Base-by-base conservation (phyloP, 345 rosid species). In the Corymbia maculata region DNA sequence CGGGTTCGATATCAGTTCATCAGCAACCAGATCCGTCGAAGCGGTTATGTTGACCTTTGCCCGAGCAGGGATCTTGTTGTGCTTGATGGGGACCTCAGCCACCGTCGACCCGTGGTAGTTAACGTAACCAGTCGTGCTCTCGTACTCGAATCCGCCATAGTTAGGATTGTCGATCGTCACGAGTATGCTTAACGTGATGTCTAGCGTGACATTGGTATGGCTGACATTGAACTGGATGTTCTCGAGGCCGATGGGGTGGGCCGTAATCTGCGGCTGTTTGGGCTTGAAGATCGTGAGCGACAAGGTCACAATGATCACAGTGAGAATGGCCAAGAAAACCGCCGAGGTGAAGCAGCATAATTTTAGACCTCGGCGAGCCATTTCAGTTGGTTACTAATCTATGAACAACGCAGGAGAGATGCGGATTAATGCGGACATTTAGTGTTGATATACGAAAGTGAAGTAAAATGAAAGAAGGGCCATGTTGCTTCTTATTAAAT, bases 231-330 rank as follows among this genome's bases (percentile, higher is more conserved):
- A 36, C 30, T 50, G 52, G 44, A 91, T 30, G 80, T 90, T 66
- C 36, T 90, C 89, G 12, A 94, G 91, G 19, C 90, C 93, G 5
- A 82, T 32, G 11, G 91, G 92, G 26, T 88, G 88, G 80, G 90
- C 89, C 0, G 89, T 90, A 86, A 93, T 82, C 28, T 80, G 44
- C 7, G 95, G 94, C 42, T 93, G 79, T 86, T 92, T 92, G 15
- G 93, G 93, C 68, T 94, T 94, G 86, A 94, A 93, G 89, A 92
- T 47, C 4, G 94, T 92, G 42, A 94, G 30, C 19, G 90, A 89
- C 64, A 93, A 88, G 52, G 89, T 86, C 28, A 86, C 44, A 8
- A 87, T 80, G 88, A 91, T 24, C 52, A 91, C 47, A 7, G 86
- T 42, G 61, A 80, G 88, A 11, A 90, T 13, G 17, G 89, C 59